Conservation (phyloP, 2,329 filamentous ascomycete species). For the Diaporthe vaccinii region DNA sequence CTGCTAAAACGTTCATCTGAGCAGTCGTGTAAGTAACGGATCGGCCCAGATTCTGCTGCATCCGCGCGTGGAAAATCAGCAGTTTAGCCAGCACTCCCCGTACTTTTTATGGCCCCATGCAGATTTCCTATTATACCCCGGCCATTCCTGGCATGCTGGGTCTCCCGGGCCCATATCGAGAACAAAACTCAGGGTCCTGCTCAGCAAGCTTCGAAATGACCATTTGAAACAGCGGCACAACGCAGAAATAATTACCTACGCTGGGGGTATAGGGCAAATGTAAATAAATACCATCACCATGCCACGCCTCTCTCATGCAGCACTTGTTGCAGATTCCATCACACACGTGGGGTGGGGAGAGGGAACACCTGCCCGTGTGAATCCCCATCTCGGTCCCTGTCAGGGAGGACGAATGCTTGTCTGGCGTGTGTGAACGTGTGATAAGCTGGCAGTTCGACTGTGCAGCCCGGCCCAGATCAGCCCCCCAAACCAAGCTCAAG, state of each 20-base stretch:
- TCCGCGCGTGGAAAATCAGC: background rate
- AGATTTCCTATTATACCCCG: slow-evolving; percentile 14
- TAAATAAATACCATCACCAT: background rate
- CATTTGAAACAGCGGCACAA: slow-evolving; percentile 9
- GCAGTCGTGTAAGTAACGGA: background rate
- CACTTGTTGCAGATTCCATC: background rate
- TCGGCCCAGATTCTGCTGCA: background rate
- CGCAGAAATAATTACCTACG: background rate
- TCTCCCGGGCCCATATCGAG: slow-evolving; percentile 29
- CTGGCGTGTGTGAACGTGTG: background rate
- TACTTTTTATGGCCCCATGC: background rate
- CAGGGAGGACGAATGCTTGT: background rate
- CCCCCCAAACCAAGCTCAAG: slow-evolving; percentile 11
- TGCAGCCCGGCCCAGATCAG: background rate
- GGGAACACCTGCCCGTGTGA: background rate
- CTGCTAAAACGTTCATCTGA: background rate
- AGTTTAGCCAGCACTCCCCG: slow-evolving; percentile 19
- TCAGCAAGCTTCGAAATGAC: slow-evolving; percentile 20
- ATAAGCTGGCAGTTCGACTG: slow-evolving; percentile 4
- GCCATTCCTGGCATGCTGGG: slow-evolving; percentile 9
- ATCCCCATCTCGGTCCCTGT: background rate
- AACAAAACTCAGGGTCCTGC: slow-evolving; percentile 21
- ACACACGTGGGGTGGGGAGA: background rate
- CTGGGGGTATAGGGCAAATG: background rate
- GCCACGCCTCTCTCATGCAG: slow-evolving; percentile 8